Conservation (phyloP, 352 stramenopile genomes). For the Pythium brachiatum region DNA sequence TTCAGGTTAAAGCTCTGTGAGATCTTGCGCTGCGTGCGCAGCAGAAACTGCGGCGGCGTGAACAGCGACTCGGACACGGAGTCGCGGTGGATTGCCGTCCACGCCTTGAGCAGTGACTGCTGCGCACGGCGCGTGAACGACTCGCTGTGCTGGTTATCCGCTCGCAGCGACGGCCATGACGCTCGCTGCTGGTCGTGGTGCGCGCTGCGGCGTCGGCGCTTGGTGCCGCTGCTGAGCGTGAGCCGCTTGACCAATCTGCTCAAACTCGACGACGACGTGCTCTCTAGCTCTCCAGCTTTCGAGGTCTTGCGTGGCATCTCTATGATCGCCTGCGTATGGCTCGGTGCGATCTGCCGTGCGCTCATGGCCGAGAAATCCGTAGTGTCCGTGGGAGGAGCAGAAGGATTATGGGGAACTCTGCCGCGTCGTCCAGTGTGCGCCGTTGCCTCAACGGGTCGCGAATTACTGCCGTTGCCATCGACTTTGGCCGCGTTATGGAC, state of each 20-base stretch:
- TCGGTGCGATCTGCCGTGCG: background rate
- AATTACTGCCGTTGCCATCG: background rate
- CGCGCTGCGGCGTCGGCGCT: background rate
- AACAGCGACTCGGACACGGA: conserved; percentile 8
- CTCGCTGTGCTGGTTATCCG: background rate
- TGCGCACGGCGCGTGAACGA: conserved; percentile 16
- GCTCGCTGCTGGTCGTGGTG: conserved; percentile 12
- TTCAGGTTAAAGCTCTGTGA: conserved; percentile 29
- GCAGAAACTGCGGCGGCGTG: conserved; percentile 19
- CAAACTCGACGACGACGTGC: conserved; percentile 3
- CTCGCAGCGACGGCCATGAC: conserved; percentile 10
- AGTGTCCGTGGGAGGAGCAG: background rate
- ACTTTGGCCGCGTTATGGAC: background rate
- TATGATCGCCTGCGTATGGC: background rate
- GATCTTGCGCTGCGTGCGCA: conserved; percentile 19
- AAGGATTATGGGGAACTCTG: background rate
- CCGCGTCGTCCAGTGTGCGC: background rate
- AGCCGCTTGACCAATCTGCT: conserved; percentile 12
- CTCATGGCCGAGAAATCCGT: background rate
- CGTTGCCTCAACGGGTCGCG: background rate
- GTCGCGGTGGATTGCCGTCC: conserved; percentile 12
- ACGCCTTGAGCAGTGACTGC: conserved; percentile 17
- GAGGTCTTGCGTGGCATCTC: background rate
- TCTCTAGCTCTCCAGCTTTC: background rate
- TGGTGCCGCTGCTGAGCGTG: background rate